Conservation (phyloP, 805 yeast species). For the Starmerella floricola region DNA sequence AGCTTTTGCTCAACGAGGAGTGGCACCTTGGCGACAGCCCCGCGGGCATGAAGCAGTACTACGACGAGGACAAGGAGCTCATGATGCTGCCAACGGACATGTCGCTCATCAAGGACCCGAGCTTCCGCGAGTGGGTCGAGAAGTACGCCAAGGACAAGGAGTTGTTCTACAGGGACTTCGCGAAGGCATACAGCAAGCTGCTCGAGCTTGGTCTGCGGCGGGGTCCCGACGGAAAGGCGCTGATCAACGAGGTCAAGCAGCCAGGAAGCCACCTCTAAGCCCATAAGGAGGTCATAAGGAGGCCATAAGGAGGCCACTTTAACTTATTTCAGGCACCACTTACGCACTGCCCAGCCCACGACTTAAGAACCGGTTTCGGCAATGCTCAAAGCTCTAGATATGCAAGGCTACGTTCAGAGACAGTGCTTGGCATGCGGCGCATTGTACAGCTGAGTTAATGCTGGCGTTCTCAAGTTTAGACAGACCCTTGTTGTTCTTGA, state of each 20-base stretch:
- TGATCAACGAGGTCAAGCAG: constrained; percentile 24
- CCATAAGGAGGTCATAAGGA: no score
- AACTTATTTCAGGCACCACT: not conserved
- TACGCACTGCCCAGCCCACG: no score
- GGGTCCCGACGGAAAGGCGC: constrained; percentile 35
- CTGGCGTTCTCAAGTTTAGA: no score
- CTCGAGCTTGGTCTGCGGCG: constrained; percentile 66
- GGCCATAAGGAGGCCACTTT: no score
- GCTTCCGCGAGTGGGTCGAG: constrained; percentile 49
- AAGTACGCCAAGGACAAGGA: constrained; percentile 56
- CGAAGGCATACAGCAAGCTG: constrained; percentile 54
- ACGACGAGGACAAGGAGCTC: constrained; percentile 45
- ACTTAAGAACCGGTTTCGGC: no score
- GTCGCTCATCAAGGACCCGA: constrained; percentile 51
- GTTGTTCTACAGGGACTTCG: constrained; percentile 51
- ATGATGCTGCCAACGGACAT: constrained; percentile 85
- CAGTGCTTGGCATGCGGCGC: no score
- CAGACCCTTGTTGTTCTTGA: no score
- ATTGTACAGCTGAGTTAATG: no score
- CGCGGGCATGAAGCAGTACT: constrained; percentile 31
- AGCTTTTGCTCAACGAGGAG: constrained; percentile 39
- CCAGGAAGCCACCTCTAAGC: constrained; percentile 12
- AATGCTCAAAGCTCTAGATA: no score
- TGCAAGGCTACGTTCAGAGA: no score
- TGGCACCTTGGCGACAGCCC: constrained; percentile 38